These are phyloP conservation scores for Allium sativum DNA, from an alignment of 106 monocot genomes.

Conservation along the genomic window DNA sequence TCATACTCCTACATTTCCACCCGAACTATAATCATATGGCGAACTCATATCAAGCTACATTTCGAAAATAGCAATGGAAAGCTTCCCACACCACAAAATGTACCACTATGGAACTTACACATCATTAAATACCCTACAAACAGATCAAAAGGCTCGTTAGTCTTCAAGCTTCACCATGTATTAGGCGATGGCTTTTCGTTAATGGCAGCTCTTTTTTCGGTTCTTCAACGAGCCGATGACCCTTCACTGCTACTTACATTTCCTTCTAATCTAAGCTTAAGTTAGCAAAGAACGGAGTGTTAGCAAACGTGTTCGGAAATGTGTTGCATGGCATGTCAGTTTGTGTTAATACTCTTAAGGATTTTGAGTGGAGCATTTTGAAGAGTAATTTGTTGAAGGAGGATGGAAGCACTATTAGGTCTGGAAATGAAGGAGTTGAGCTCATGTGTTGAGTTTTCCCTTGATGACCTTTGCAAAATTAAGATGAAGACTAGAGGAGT, in stretches of 20 bases:
- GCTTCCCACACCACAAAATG: conserved; percentile 23
- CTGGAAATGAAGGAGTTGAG: conserved; percentile 34
- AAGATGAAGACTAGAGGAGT: conserved; percentile 53
- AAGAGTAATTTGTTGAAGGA: conserved; percentile 55
- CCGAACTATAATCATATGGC: conserved; percentile 36
- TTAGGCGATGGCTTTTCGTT: conserved; percentile 78
- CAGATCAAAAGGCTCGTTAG: conserved; percentile 21
- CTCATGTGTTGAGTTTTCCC: conserved; percentile 31
- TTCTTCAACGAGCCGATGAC: conserved; percentile 44
- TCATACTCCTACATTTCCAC: conserved; percentile 33
- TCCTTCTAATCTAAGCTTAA: conserved; percentile 11
- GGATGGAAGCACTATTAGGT: conserved; percentile 38
- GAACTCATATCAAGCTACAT: conserved; percentile 34
- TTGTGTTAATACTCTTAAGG: conserved; percentile 28
- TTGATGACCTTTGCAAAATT: conserved; percentile 35
- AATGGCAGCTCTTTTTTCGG: conserved; percentile 58
- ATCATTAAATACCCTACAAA: conserved; percentile 62
- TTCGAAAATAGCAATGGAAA: conserved; percentile 21
- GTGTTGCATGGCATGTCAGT: conserved; percentile 8
- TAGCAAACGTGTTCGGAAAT: neutral
- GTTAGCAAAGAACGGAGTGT: neutral
- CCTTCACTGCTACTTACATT: conserved; percentile 62
- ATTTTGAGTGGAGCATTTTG: conserved; percentile 44
- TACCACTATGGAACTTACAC: conserved; percentile 59
- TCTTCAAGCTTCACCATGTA: conserved; percentile 73